A percentile compares a stretch with the other conserved stretches of the same genome.
phyloP scores from a whole-genome alignment of 768 basidiomycete species.

The Boletus subcaerulescens region DNA sequence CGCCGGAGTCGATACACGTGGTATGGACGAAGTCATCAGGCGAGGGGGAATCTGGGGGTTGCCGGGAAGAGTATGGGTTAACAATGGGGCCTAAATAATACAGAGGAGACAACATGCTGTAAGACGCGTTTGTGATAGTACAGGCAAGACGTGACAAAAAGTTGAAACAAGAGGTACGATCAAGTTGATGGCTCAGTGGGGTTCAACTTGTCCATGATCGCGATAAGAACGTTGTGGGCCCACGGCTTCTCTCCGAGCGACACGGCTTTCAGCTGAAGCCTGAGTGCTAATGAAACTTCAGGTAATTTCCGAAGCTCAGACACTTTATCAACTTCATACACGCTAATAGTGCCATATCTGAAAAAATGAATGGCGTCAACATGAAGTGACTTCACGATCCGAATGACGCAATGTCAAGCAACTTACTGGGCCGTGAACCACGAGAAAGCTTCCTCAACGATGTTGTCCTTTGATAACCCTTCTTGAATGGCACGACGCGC shows the following conservation, averaged over 20 bases:
- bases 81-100: conserved; percentile 15
- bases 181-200: conserved; percentile 3
- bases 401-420: neutral
- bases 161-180: neutral
- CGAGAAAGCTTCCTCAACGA: conserved; percentile 29
- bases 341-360: conserved; percentile 14
- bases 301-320: conserved; percentile 19
- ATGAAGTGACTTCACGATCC: neutral
- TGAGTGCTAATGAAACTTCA: conserved; percentile 22
- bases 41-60: conserved; percentile 70
- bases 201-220: conserved; percentile 25
- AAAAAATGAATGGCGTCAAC: neutral
- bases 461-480: conserved; percentile 23
- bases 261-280: conserved; percentile 19
- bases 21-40: conserved; percentile 67
- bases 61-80: conserved; percentile 60
- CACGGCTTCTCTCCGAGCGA: conserved; percentile 27
- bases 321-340: conserved; percentile 20
- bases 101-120: neutral
- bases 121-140: neutral
- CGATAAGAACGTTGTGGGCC: conserved; percentile 20
- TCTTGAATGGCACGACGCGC: conserved; percentile 23
- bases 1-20: conserved; percentile 48
- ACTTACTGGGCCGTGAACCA: conserved; percentile 33
- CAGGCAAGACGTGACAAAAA: neutral